Evolutionary conservation across 192 early-diverging fungal species (phyloP).

Genomic region (Endogone sp.): DNA sequence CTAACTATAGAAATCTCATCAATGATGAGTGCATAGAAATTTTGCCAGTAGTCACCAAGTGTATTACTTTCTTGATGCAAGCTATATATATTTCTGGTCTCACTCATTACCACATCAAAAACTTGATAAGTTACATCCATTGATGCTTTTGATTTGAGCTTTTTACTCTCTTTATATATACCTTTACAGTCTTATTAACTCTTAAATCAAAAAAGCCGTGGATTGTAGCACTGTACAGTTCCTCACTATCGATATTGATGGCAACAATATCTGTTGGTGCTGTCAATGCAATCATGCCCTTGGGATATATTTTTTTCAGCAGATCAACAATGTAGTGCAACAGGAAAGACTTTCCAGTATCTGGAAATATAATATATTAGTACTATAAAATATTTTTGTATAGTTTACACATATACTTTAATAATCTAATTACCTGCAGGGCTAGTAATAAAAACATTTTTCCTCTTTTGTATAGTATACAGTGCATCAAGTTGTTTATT

Average conservation of each 20-base stretch:
- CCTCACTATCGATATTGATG: constrained; percentile 45
- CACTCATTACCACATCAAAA: too few species aligned
- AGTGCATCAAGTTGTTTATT: constrained; percentile 43
- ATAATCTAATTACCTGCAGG: constrained; percentile 44
- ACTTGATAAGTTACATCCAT: too few species aligned
- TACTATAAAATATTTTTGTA: background rate
- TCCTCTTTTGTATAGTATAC: constrained; percentile 34
- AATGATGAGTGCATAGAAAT: constrained; percentile 42
- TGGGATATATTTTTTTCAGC: constrained; percentile 11
- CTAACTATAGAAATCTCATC: constrained; percentile 33
- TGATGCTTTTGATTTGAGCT: too few species aligned
- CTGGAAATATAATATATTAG: background rate
- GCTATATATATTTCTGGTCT: too few species aligned
- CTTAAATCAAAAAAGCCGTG: too few species aligned
- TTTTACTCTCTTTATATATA: background rate
- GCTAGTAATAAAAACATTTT: constrained; percentile 51
- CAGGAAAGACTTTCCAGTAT: constrained; percentile 51
- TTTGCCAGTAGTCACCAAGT: constrained; percentile 34
- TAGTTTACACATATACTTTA: background rate
- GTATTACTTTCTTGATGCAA: too few species aligned
- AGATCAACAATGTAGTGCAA: constrained; percentile 38
- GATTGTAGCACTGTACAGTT: constrained; percentile 46
- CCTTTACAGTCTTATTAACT: background rate
- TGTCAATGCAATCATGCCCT: constrained; percentile 19
- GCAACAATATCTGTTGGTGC: constrained; percentile 59